These are phyloP conservation scores for Porphyrellus cyaneotinctus DNA, from an alignment of 768 basidiomycete genomes.

Conservation along the genomic window DNA sequence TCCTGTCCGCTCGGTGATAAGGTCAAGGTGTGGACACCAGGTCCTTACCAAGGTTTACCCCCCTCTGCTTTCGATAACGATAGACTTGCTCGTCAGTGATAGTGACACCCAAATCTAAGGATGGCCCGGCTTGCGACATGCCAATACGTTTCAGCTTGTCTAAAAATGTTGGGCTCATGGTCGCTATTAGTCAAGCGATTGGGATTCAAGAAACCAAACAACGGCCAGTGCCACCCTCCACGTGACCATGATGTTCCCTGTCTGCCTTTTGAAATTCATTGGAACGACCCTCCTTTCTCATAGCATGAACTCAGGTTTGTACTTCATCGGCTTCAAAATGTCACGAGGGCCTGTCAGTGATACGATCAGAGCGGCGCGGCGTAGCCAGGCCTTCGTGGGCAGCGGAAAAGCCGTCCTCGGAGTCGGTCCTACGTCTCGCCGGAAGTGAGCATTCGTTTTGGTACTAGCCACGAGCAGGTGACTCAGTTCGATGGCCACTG, in stretches of 20 bases:
- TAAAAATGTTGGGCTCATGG: constrained; percentile 13
- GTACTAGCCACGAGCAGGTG: not conserved
- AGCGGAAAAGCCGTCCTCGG: not conserved
- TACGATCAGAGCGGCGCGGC: constrained; percentile 6
- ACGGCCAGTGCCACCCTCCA: no score
- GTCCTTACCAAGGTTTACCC: constrained; percentile 71
- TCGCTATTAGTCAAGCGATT: no score
- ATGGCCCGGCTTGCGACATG: not conserved
- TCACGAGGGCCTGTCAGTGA: not conserved
- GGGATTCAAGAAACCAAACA: no score
- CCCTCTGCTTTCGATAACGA: constrained; percentile 68
- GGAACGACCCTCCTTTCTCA: no score
- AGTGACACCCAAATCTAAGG: constrained; percentile 5
- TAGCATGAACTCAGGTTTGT: not conserved
- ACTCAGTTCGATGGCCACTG: not conserved
- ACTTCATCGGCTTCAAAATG: no score
- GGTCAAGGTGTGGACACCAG: not conserved
- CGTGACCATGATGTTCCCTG: no score
- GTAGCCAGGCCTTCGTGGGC: not conserved
- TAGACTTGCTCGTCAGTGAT: constrained; percentile 32
- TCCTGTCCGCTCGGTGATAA: constrained; percentile 37
- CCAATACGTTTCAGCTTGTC: constrained; percentile 13
- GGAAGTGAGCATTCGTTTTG: not conserved
- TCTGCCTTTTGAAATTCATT: no score
- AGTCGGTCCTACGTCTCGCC: constrained; percentile 4